These are phyloP conservation scores for Allium cepa DNA, from an alignment of 106 monocot genomes.

Conservation along the genomic window DNA sequence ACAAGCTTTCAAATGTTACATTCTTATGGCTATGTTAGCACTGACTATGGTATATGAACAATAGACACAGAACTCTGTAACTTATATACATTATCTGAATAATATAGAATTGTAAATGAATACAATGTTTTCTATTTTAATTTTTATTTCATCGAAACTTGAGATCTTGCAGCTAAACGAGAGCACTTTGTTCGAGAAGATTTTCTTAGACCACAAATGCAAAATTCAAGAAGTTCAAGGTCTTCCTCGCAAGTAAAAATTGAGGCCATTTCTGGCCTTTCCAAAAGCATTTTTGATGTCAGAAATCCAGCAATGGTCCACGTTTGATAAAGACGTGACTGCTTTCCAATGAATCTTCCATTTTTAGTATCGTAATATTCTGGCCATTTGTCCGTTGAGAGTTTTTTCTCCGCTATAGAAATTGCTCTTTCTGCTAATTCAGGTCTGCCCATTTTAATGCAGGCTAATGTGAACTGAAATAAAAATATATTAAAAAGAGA, in stretches of 20 bases:
- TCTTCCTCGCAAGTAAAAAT: constrained; percentile 87
- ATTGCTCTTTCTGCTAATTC: constrained; percentile 44
- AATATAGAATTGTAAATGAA: too few species aligned
- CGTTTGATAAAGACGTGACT: constrained; percentile 72
- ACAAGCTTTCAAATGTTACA: background rate
- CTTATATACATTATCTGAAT: background rate
- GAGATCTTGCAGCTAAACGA: constrained; percentile 51
- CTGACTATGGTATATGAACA: too few species aligned
- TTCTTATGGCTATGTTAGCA: background rate
- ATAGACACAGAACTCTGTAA: background rate
- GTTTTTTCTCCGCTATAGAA: constrained; percentile 43
- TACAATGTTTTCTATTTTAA: too few species aligned
- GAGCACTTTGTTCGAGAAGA: constrained; percentile 59
- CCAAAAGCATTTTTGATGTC: constrained; percentile 67
- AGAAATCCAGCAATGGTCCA: constrained; percentile 84
- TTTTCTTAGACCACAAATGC: constrained; percentile 50
- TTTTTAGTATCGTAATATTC: constrained; percentile 58
- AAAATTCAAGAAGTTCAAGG: constrained; percentile 65
- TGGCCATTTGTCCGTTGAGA: constrained; percentile 69
- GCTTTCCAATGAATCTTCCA: constrained; percentile 71
- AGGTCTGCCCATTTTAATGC: constrained; percentile 62
- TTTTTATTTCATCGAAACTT: constrained; percentile 21
- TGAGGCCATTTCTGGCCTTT: constrained; percentile 57
- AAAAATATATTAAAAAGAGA: too few species aligned
- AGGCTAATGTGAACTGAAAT: constrained; percentile 63